Conservation (phyloP, 805 yeast genomes). For the Wickerhamiella slavikovae region DNA sequence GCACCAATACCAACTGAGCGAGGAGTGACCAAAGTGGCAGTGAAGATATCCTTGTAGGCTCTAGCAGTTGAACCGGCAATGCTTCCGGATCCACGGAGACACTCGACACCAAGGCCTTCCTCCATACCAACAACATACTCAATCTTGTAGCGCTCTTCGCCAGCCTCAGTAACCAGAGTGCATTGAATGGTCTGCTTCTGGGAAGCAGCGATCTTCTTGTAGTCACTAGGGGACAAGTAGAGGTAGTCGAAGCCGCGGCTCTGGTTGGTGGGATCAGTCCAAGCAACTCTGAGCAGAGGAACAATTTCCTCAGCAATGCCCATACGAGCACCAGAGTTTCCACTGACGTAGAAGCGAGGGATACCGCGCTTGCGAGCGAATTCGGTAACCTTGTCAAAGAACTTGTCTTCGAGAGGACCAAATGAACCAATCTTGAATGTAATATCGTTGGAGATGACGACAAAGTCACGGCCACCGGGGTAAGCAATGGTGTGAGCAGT, state of each 20-base stretch:
- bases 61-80: slow-evolving; percentile 98
- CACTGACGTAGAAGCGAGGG: slow-evolving; percentile 89
- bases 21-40: slow-evolving; percentile 96
- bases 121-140: slow-evolving; percentile 79
- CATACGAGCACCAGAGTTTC: slow-evolving; percentile 97
- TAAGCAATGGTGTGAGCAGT: slow-evolving; percentile 89
- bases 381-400: slow-evolving; percentile 83
- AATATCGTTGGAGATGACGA: slow-evolving; percentile 89
- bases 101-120: slow-evolving; percentile 96
- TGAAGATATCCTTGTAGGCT: slow-evolving; percentile 94
- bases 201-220: slow-evolving; percentile 25
- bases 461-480: slow-evolving; percentile 86
- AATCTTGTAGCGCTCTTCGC: slow-evolving; percentile 65
- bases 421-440: slow-evolving; percentile 97
- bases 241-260: slow-evolving; percentile 79
- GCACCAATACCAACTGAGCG: slow-evolving; percentile 99
- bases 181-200: slow-evolving; percentile 37
- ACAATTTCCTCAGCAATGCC: slow-evolving; percentile 94
- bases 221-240: slow-evolving; percentile 51
- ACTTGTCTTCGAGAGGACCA: slow-evolving; percentile 89
- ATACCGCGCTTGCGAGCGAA: slow-evolving; percentile 77
- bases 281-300: slow-evolving; percentile 74
- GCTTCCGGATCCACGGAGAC: slow-evolving; percentile 92
- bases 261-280: slow-evolving; percentile 64
- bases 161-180: slow-evolving; percentile 64